Evolutionary conservation across 805 yeast species (phyloP).

Genomic region (Myxozyma neglecta): DNA sequence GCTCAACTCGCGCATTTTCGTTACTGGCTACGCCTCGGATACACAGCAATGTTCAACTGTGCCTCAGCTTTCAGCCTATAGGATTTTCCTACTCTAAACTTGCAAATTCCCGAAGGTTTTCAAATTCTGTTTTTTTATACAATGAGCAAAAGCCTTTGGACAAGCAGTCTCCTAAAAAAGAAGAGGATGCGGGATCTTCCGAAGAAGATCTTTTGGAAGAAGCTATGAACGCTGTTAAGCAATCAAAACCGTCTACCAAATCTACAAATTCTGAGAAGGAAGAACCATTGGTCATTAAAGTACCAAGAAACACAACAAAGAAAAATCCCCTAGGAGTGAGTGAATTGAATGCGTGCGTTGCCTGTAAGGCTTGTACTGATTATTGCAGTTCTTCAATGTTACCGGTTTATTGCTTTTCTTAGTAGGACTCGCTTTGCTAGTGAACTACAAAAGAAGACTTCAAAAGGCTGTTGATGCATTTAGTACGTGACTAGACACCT

Average conservation of each 20-base stretch:
- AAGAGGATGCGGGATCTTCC: background rate
- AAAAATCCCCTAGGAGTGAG: conserved; percentile 20
- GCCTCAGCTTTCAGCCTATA: background rate
- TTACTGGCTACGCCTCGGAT: background rate
- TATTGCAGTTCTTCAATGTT: conserved; percentile 18
- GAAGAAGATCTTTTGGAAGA: conserved; percentile 11
- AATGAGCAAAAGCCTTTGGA: background rate
- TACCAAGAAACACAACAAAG: background rate
- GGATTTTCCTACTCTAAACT: background rate
- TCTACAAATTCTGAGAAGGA: conserved; percentile 1
- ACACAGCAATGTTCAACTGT: background rate
- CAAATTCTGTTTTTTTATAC: background rate
- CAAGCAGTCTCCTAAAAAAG: background rate
- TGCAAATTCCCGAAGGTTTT: background rate
- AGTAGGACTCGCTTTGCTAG: conserved; percentile 5
- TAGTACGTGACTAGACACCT: conserved; percentile 1
- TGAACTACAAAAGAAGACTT: conserved; percentile 21
- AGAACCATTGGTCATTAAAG: conserved; percentile 21
- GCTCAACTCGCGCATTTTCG: background rate
- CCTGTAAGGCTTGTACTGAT: background rate
- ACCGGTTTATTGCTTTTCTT: conserved; percentile 15
- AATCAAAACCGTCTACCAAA: conserved; percentile 7
- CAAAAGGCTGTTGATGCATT: conserved; percentile 21
- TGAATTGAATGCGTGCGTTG: background rate
- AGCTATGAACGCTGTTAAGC: conserved; percentile 4